Evolutionary conservation across 78 protist species (phyloP).

Genomic region (Planoprotostelium fungivorum): DNA sequence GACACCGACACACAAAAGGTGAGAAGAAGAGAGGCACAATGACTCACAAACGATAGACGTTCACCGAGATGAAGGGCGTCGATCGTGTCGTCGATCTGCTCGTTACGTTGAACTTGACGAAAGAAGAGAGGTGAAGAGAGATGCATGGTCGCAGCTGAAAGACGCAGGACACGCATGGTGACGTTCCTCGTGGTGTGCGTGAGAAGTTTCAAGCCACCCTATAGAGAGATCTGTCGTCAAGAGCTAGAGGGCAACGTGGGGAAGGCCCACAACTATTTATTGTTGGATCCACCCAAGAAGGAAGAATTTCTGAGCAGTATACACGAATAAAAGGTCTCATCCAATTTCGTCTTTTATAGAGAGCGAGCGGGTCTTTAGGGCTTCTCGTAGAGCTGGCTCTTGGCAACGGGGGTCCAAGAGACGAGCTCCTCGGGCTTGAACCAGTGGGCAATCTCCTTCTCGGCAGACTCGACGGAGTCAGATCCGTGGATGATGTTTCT

Average conservation of each 20-base stretch:
- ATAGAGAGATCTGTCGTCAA: background rate
- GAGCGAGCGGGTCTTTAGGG: too few relatives aligned
- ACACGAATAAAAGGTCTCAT: too few relatives aligned
- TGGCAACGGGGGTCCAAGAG: background rate
- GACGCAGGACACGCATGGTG: background rate
- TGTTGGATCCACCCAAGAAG: background rate
- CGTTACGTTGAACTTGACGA: background rate
- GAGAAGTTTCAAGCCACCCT: background rate
- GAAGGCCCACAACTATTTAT: background rate
- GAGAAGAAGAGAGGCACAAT: background rate
- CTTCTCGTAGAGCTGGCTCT: background rate
- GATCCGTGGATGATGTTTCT: constrained; percentile 83
- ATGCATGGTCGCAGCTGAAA: background rate
- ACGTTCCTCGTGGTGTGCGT: background rate
- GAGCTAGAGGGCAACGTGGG: background rate
- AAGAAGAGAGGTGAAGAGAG: background rate
- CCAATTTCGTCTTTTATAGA: too few relatives aligned
- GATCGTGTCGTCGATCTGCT: background rate
- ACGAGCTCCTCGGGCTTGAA: constrained; percentile 44
- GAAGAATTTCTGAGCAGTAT: background rate
- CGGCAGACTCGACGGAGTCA: constrained; percentile 60
- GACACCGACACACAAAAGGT: background rate
- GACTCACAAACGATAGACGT: background rate
- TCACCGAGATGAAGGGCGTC: background rate
- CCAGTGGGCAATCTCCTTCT: constrained; percentile 61